Evolutionary conservation across 345 rosid genomes (phyloP).

Genomic region (Geranium brycei): DNA sequence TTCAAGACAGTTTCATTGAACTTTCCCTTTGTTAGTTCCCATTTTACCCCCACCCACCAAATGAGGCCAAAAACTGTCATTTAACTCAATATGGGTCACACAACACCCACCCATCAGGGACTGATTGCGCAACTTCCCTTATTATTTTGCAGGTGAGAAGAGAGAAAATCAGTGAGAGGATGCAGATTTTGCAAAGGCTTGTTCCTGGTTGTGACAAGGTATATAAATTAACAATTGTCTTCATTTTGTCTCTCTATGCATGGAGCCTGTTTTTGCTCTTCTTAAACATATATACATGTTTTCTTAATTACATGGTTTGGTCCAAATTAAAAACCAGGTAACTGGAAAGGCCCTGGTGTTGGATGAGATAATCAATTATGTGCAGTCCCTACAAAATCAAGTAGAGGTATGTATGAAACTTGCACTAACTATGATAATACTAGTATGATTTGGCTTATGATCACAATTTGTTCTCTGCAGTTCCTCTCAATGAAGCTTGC

Average conservation of each 20-base stretch:
- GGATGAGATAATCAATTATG: conserved; percentile 81
- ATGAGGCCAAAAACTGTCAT: too few species aligned
- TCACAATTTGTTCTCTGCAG: conserved; percentile 13
- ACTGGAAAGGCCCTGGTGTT: conserved; percentile 73
- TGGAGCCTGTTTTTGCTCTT: not conserved
- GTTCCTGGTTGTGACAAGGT: conserved; percentile 85
- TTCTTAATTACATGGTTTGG: conserved; percentile 26
- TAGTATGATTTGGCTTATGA: too few species aligned
- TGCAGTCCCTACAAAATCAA: conserved; percentile 66
- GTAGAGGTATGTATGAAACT: conserved; percentile 39
- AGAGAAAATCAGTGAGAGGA: conserved; percentile 67
- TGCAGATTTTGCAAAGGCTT: conserved; percentile 44
- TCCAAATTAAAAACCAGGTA: conserved; percentile 32
- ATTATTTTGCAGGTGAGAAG: conserved; percentile 39
- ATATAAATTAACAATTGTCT: not conserved
- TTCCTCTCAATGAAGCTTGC: conserved; percentile 71
- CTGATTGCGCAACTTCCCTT: not conserved
- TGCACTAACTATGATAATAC: too few species aligned
- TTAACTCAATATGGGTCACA: too few species aligned
- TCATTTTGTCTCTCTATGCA: not conserved
- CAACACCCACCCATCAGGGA: too few species aligned
- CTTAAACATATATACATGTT: not conserved
- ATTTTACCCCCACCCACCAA: conserved; percentile 3
- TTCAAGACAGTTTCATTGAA: not conserved
- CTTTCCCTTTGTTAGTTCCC: not conserved